Evolutionary conservation across 2,329 filamentous ascomycete species (phyloP).

Genomic region (Cladosporium colombiae): DNA sequence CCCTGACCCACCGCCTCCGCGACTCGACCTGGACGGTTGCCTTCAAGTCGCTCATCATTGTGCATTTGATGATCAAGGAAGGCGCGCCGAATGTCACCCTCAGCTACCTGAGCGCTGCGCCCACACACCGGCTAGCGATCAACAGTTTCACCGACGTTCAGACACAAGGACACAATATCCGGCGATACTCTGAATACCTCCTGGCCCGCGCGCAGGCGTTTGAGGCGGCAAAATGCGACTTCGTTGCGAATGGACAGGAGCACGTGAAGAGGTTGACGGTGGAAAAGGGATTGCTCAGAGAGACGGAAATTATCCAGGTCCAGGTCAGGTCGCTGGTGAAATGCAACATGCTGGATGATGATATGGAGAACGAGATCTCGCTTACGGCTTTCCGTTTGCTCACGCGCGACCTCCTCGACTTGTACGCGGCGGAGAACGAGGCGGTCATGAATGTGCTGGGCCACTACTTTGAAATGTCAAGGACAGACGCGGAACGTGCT

Average conservation of each 20-base stretch:
- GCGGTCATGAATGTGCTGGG: constrained; percentile 95
- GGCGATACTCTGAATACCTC: constrained; percentile 86
- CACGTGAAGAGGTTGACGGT: constrained; percentile 82
- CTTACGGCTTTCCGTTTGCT: constrained; percentile 89
- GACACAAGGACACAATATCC: constrained; percentile 91
- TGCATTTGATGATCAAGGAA: constrained; percentile 97
- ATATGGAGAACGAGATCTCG: constrained; percentile 95
- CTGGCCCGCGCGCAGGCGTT: constrained; percentile 79
- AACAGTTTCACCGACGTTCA: constrained; percentile 93
- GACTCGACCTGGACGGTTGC: constrained; percentile 99
- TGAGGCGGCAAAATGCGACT: constrained; percentile 82
- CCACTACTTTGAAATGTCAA: constrained; percentile 98
- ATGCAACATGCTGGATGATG: constrained; percentile 85
- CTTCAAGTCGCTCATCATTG: constrained; percentile 94
- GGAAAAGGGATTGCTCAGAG: constrained; percentile 86
- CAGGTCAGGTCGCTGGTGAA: constrained; percentile 83
- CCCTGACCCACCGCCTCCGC: constrained; percentile 81
- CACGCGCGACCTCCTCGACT: constrained; percentile 81
- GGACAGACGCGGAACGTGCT: constrained; percentile 86
- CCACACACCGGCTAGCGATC: constrained; percentile 75
- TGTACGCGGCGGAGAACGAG: constrained; percentile 96
- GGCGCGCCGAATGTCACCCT: constrained; percentile 87
- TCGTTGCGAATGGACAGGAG: constrained; percentile 79
- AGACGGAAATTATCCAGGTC: constrained; percentile 86
- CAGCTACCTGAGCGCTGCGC: constrained; percentile 77